phyloP scores from a whole-genome alignment of 331 rosid genomes.

The Malus hybrid region DNA sequence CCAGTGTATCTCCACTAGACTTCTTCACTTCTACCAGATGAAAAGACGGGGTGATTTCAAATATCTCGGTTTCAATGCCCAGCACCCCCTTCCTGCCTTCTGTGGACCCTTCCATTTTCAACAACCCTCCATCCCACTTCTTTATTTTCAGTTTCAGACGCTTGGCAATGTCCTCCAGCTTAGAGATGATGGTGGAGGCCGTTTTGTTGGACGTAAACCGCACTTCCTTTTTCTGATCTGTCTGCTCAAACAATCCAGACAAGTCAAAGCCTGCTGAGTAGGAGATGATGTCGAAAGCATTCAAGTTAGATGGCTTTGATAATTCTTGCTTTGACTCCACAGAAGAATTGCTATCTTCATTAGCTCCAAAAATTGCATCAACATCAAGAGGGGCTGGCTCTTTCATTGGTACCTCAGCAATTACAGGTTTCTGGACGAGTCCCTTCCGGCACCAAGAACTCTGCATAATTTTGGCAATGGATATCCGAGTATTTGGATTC shows the following conservation, averaged over 20 bases:
- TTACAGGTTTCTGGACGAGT: conserved; percentile 23
- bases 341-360: conserved; percentile 28
- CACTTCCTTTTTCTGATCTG: conserved; percentile 45
- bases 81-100: conserved; percentile 73
- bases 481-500: conserved; percentile 60
- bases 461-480: conserved; percentile 59
- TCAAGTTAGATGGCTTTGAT: conserved; percentile 46
- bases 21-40: conserved; percentile 71
- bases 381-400: conserved; percentile 33
- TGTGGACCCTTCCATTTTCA: conserved; percentile 59
- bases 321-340: conserved; percentile 49
- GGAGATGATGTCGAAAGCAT: conserved; percentile 91
- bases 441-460: conserved; percentile 73
- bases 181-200: conserved; percentile 51
- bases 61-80: conserved; percentile 72
- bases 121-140: conserved; percentile 65
- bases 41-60: conserved; percentile 61
- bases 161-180: conserved; percentile 70
- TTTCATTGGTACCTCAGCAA: conserved; percentile 13
- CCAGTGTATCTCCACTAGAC: conserved; percentile 63
- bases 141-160: conserved; percentile 47
- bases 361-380: conserved; percentile 34
- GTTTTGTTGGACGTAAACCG: conserved; percentile 63
- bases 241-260: conserved; percentile 70
- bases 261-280: conserved; percentile 78